Evolutionary conservation across 768 basidiomycete genomes (phyloP), one percentile per base, ranked within the genome.

Genomic region (Hydnum rufescens): DNA sequence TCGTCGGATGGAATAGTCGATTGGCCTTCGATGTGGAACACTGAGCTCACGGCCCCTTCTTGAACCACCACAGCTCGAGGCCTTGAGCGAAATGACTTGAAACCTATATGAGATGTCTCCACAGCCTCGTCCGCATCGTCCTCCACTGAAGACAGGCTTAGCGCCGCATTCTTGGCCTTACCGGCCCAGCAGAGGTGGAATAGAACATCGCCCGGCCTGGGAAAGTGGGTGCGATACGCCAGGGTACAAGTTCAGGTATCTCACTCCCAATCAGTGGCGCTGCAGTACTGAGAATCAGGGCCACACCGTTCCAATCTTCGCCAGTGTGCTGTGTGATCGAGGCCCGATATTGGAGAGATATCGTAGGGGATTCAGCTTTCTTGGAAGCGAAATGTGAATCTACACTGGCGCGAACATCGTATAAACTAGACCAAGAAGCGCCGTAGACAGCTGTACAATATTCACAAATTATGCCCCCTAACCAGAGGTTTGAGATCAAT

Each of bases 291-390:
- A 60, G 53, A 23, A 47, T 42, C 34, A 60, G 39, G 25, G 47
- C 36, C 16, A 57, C 58, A 29, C 47, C 44, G 6, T 28, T 53
- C 59, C 59, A 60, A 32, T 58, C 51, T 29, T 60, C 59, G n/a
- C 54, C 54, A 1, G 59, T 60, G 0, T 43, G 42, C 43, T 60
- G 58, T 2, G 52, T 47, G 19, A 60, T 60, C 43, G 58, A 54
- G 19, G 54, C 57, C n/a, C 57, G 53, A 46, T 59, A 59, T 42
- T 53, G 31, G 42, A 59, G 51, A 39, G 48, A 32, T 29, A 52
- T 19, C 42, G 22, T 43, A 25, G 53, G 48, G 8, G 49, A 39
- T 13, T 39, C 36, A 13, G 36, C 13, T 22, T 39, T 56, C 30
- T 51, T 49, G 5, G 53, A 19, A 3, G 22, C 34, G 16, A 34